These are phyloP conservation scores for Lactarius sp. DNA, from an alignment of 768 basidiomycete genomes.

Conservation along the genomic window DNA sequence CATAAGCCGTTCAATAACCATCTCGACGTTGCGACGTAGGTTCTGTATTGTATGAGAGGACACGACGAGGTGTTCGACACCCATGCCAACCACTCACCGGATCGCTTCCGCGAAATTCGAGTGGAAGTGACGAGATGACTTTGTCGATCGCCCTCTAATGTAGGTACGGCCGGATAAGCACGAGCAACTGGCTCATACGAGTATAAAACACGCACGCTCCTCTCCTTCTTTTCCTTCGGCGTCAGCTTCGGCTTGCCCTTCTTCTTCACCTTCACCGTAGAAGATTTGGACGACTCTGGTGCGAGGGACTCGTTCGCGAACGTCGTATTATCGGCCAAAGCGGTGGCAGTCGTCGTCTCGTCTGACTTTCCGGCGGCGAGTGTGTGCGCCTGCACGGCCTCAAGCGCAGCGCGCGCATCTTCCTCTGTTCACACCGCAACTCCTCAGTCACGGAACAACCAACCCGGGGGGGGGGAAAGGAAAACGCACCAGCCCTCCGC, in stretches of 20 bases:
- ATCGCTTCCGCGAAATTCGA: constrained; percentile 89
- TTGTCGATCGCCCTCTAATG: constrained; percentile 58
- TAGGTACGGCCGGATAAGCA: not conserved
- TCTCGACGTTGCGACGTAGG: constrained; percentile 73
- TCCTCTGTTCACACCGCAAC: constrained; percentile 41
- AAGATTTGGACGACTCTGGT: constrained; percentile 31
- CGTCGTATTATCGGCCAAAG: constrained; percentile 34
- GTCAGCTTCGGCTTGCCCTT: constrained; percentile 63
- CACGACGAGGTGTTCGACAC: not conserved
- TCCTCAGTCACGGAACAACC: not conserved
- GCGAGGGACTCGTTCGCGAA: constrained; percentile 38
- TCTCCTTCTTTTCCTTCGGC: constrained; percentile 80
- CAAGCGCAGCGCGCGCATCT: constrained; percentile 53
- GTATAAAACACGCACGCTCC: constrained; percentile 45
- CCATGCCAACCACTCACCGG: constrained; percentile 48
- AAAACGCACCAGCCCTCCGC: constrained; percentile 51
- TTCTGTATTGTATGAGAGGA: constrained; percentile 39
- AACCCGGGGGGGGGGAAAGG: not conserved
- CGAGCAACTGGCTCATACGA: not conserved
- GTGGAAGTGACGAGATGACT: constrained; percentile 68
- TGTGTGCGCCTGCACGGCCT: constrained; percentile 43
- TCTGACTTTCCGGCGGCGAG: constrained; percentile 32
- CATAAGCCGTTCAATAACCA: constrained; percentile 71
- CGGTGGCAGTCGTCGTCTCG: constrained; percentile 32
- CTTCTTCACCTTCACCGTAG: constrained; percentile 39